These are phyloP conservation scores for Aphanoascus verrucosus DNA, from an alignment of 2,329 filamentous ascomycete genomes.

Conservation along the genomic window DNA sequence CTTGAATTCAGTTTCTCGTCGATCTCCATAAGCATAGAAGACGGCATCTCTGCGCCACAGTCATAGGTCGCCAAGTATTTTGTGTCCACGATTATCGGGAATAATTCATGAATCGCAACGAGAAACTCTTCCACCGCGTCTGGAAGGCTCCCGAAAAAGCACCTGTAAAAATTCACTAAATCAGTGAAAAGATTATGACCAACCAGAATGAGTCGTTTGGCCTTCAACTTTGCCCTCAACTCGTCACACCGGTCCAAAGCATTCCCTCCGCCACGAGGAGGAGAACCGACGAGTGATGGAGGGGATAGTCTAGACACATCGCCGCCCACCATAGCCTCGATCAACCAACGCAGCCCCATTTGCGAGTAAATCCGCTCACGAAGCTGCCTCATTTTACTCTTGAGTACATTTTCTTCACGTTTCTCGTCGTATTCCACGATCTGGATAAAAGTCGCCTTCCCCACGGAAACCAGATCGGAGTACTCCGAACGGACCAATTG, in stretches of 20 bases:
- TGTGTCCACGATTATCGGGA: slow-evolving; percentile 50
- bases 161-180: slow-evolving; percentile 50
- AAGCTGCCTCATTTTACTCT: slow-evolving; percentile 22
- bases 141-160: slow-evolving; percentile 50
- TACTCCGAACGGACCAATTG: slow-evolving; percentile 56
- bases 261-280: slow-evolving; percentile 1
- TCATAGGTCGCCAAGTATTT: slow-evolving; percentile 53
- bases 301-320: slow-evolving; percentile 30
- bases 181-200: slow-evolving; percentile 56
- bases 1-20: slow-evolving; percentile 19
- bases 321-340: slow-evolving; percentile 37
- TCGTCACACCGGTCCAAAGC: slow-evolving; percentile 16
- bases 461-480: slow-evolving; percentile 31
- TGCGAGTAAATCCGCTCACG: slow-evolving; percentile 27
- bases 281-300: slow-evolving; percentile 24
- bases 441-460: slow-evolving; percentile 32
- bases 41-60: slow-evolving; percentile 26
- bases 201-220: slow-evolving; percentile 43
- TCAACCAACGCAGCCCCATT: slow-evolving; percentile 38
- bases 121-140: slow-evolving; percentile 46
- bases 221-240: slow-evolving; percentile 34
- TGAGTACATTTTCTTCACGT: slow-evolving; percentile 25
- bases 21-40: slow-evolving; percentile 9
- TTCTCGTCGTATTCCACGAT: slow-evolving; percentile 30
- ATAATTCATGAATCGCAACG: slow-evolving; percentile 41